These are phyloP conservation scores for Tetraselmis chui DNA, from an alignment of 139 green algal species.

Conservation along the genomic window DNA sequence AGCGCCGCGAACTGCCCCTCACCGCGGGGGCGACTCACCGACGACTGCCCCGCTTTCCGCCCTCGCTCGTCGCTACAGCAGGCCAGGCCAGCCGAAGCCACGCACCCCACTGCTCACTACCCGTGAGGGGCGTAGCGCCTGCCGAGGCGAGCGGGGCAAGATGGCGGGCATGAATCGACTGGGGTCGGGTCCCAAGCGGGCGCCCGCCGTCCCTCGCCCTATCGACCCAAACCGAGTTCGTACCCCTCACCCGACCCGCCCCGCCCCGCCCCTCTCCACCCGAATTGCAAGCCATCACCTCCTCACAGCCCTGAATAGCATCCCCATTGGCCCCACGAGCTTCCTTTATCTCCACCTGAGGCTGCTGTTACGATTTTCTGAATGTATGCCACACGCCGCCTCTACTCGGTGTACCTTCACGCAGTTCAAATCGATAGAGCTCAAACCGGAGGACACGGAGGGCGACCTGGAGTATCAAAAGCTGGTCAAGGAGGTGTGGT, in stretches of 20 bases:
- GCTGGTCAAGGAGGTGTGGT: neutral
- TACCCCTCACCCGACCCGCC: no score
- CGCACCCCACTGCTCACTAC: no score
- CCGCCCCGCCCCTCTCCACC: no score
- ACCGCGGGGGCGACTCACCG: no score
- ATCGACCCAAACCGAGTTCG: neutral
- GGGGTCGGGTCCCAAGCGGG: neutral
- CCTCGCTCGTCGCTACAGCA: no score
- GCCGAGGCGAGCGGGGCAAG: neutral
- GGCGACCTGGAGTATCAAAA: neutral
- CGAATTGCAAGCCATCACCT: neutral
- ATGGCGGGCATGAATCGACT: neutral
- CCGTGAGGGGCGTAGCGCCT: neutral
- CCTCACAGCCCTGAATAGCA: neutral
- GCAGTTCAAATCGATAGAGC: neutral
- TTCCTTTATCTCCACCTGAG: neutral
- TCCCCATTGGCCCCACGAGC: neutral
- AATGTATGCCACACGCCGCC: no score
- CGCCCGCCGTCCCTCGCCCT: no score
- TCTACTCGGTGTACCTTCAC: no score
- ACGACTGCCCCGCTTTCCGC: no score
- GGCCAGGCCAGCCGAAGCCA: no score
- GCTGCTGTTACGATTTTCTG: no score
- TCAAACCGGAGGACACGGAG: neutral
- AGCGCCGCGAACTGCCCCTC: no score